Base-by-base conservation (phyloP, 805 yeast genomes). In the Zygotorulaspora chibaensis region DNA sequence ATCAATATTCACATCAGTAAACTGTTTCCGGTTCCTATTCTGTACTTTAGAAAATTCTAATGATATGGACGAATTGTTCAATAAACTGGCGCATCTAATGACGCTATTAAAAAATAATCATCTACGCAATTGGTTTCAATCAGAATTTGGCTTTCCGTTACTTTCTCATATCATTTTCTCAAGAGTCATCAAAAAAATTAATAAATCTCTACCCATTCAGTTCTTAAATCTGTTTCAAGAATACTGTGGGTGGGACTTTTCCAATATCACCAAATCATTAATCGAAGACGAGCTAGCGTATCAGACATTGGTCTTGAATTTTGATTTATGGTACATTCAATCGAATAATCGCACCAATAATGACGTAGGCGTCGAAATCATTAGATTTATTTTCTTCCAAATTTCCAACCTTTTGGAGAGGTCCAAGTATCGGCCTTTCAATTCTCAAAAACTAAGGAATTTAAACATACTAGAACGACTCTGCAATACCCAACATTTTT, bases 201-300 rank as follows among this genome's bases (percentile, higher is more conserved):
- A 54, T 23, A 29, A 52, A 20, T 52, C 58, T 7, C 53, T 75
- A 2, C 56, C 65, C 5, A 51, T 76, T n/a, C 72, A 71, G 15
- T 63, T 81, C 2, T 56, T 84, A 11, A 76, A 76, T 42, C 45
- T 72, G 2, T 63, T 84, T 16, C 58, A 83, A 7, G 66, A 60
- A 3, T 76, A 71, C 57, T 71, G 76, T 36, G 95, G 93, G 0
- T 81, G 78, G 61, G 71, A 80, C 51, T 69, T 68, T 29, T 47
- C 56, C 1, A 66, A 75, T 29, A 79, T 84, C 0, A 63, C 68
- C 28, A 79, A 79, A 7, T 81, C 91, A 0, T 59, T 82, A 2
- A 68, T 87, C 1, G 65, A 69, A 7, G 81, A 84, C 52, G 71
- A 76, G 0, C 48, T 65, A 2, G 84, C 83, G 0, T 88, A 83